Evolutionary conservation across 139 green algal species (phyloP), one percentile per base, ranked within the genome.

Genomic region (Gonium pectorale): DNA sequence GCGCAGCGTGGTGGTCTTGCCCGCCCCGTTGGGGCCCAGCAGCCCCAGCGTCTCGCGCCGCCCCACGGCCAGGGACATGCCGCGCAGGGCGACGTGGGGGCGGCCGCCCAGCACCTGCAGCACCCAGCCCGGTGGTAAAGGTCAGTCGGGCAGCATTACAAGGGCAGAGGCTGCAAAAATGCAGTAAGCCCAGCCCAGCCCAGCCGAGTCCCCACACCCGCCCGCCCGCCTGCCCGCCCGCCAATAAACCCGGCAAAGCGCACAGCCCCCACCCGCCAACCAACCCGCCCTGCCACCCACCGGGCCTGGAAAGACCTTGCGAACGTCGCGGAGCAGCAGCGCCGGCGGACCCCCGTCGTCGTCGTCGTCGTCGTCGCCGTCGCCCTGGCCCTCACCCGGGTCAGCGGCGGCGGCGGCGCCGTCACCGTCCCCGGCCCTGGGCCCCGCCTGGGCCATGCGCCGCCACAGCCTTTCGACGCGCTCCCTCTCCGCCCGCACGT

Each of bases 11-110:
- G 94, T 97, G 5, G 94, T 96, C 91, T 97, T 97, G 66, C 95
- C 95, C 7, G 93, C 93, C 2, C 94, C 95, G 68, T 97, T 97
- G 77, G 95, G 94, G 19, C n/a, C 94, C 79, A 97, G 88, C 73
- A 97, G 79, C 71, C 94, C 95, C 83, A 97, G 95, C 31, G 94
- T 72, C 83, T 94, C 77, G 19, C 86, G 69, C 22, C 86, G 41
- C 44, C 92, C 83, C 31, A 98, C 95, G 21, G 73, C 70, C 63
- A 97, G 90, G 86, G 92, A 97, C 54, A 85, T 87, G 79, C 89
- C 88, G 67, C 90, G 85, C 54, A 98, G 88, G 9, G 95, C 94
- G 79, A 85, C 68, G 78, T 88, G 88, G 22, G 70, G 63, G 43
- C 67, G 21, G n/a, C n/a, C n/a, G n/a, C n/a, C 60, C 11, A 68